Base-by-base conservation (phyloP, 225 moss, liverwort and hornwort genomes). In the Thuidium tamariscinum region DNA sequence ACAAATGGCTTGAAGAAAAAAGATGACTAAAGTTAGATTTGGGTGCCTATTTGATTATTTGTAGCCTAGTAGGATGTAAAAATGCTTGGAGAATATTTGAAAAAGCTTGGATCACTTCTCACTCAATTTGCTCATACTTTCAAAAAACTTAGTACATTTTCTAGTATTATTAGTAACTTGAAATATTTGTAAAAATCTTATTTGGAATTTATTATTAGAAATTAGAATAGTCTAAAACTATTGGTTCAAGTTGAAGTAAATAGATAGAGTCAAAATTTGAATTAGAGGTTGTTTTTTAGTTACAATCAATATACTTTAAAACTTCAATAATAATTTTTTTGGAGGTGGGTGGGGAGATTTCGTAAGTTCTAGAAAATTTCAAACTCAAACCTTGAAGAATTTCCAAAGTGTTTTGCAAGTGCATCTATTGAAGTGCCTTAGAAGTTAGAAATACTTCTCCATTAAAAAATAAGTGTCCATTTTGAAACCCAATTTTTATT, bases 61-160 rank as follows among this genome's bases (percentile, higher is more conserved):
- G n/a, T n/a, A n/a, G 9, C 26, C 0, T 42, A 0, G 2, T 70
- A 16, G 9, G 16, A 68, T 68, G 25, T 7, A 0, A 14, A 9
- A 42, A 8, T 9, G 5, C 9, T 69, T 69, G 1, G 26, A 69
- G 23, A 69, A 15, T 26, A 41, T 42, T 70, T 71, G 44, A 44
- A 71, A 10, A 71, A 3, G 9, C 3, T 0, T 70, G 0, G 5
- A 39, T 27, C 10, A 27, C 26, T 71, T 71, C 1, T 10, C 44
- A 44, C 27, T 71, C 9, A 27, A 10, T 44, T 26, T 42, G 27
- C n/a, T n/a, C n/a, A n/a, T n/a, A n/a, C n/a, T n/a, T n/a, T n/a
- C n/a, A n/a, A 70, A 70, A 27, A 26, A 15, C 16, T 16, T 44
- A 42, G 3, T 27, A 71, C 16, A 71, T 44, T 71, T 71, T 44